Evolutionary conservation across 306 rosid species (phyloP), one percentile per base, ranked within the genome.

Genomic region (Acacia acuminata): DNA sequence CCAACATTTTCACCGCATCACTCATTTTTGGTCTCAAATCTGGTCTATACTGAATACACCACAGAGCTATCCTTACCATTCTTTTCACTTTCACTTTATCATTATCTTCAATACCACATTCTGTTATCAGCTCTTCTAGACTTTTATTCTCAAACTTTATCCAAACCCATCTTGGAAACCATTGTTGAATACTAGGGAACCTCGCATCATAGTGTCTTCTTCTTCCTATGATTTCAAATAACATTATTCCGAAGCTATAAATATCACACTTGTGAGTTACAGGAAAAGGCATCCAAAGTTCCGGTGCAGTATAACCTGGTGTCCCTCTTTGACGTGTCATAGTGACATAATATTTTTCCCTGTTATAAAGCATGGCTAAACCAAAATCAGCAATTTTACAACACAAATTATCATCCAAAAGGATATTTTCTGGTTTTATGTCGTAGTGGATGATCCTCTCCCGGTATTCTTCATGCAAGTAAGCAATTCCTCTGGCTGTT

Each of bases 251-350:
- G 6, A 87, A 87, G 63, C 89, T 87, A 9, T 66, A 87, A 10
- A 87, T 85, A 69, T 87, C 90, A 4, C 90, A 87, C 84, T 84
- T 87, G 32, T 87, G 79, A 4, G 87, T 84, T 19, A 81, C 47
- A 0, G 77, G 87, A 77, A 73, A 87, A 45, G 86, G 84, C 78
- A 68, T 67, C 85, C 86, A 68, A 40, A 87, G 79, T 65, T 87
- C 89, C 4, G 85, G 87, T 3, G 89, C 87, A 2, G 85, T 77
- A 63, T 87, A 87, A n/a, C 89, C 89, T 0, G 79, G 85, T 3
- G 87, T 87, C 13, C 89, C 89, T 47, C 87, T 78, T 5, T 77
- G 73, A 79, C 83, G 85, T 4, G 81, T 81, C 83, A 83, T 73
- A 0, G 83, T 44, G n/a, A 83, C 42, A 40, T 74, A 85, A 8